Evolutionary conservation across 306 rosid genomes (phyloP), one percentile per base, ranked within the genome.

Genomic region (Castanea mollissima): DNA sequence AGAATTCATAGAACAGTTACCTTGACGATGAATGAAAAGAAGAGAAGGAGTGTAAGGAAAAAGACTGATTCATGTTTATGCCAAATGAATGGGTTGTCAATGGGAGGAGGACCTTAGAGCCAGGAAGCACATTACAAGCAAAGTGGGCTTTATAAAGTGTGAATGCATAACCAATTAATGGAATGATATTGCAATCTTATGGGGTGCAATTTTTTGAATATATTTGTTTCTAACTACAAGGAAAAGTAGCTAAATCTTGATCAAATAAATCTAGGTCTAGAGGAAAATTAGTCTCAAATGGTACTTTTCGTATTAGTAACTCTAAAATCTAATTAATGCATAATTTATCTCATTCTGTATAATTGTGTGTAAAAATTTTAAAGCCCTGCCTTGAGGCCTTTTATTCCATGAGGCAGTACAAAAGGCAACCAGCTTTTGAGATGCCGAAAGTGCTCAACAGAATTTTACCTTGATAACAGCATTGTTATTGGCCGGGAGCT

Each of bases 401-500:
- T 73, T 29, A 35, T 72, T 77, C 67, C 64, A 63, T 54, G 16
- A 41, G 34, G 19, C 52, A 21, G 29, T 16, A 74, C 41, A 5
- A 75, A 60, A 74, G 55, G 54, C 1, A 83, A 62, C 11, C 46
- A 35, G 62, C n/a, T 74, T 59, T 72, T 74, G 69, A 38, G 52
- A 68, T 74, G 76, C 76, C 11, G 16, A 69, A 69, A 75, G 51
- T 79, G 69, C 55, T 71, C 46, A 41, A 81, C 51, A 55, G 31
- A 46, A 56, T 69, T 35, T 72, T 82, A 96, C 99, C 99, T 96
- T 96, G 69, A 96, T 93, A 74, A 89, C 86, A n/a, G 90, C 89
- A 88, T 89, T 89, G 76, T 76, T 86, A 71, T 87, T 88, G 73
- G 73, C 55, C 23, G 49, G 83, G 58, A 76, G 85, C 84, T 90